These are phyloP conservation scores for Conoideocrella luteorostrata DNA, from an alignment of 2,329 filamentous ascomycete species.

Conservation along the genomic window DNA sequence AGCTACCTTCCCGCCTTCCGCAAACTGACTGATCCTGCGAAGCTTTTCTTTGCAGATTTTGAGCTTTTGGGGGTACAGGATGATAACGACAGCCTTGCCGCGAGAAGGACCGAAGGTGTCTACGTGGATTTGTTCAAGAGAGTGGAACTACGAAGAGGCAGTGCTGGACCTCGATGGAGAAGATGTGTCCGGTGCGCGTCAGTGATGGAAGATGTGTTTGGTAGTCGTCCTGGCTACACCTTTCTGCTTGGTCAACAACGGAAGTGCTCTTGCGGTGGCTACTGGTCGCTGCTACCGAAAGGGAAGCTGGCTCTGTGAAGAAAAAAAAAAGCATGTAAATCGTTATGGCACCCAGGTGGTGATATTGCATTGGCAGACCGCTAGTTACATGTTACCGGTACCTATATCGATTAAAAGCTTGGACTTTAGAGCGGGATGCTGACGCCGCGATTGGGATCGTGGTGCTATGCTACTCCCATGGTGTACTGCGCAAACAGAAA, in stretches of 20 bases:
- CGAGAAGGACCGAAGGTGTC: slow-evolving; percentile 27
- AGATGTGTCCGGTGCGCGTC: slow-evolving; percentile 51
- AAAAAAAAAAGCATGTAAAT: no score
- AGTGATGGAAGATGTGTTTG: slow-evolving; percentile 56
- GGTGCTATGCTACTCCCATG: no score
- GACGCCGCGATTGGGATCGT: no score
- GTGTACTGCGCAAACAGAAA: no score
- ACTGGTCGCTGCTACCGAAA: slow-evolving; percentile 40
- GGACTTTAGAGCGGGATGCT: no score
- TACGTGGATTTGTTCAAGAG: slow-evolving; percentile 54
- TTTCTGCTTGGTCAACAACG: slow-evolving; percentile 50
- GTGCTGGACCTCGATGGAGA: slow-evolving; percentile 25
- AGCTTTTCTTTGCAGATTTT: slow-evolving; percentile 68
- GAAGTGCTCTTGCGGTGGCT: slow-evolving; percentile 48
- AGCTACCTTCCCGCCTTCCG: slow-evolving; percentile 53
- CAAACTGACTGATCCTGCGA: slow-evolving; percentile 54
- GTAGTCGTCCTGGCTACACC: slow-evolving; percentile 40
- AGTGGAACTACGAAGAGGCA: slow-evolving; percentile 38
- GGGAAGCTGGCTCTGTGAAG: slow-evolving; percentile 19
- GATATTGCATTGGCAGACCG: background rate
- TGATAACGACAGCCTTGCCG: slow-evolving; percentile 41
- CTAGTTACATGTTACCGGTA: no score
- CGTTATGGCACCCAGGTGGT: background rate
- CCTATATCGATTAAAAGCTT: no score
- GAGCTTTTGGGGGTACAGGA: slow-evolving; percentile 60